Evolutionary conservation across 2,329 filamentous ascomycete species (phyloP).

Genomic region (Pseudopyrenochaeta lycopersici): DNA sequence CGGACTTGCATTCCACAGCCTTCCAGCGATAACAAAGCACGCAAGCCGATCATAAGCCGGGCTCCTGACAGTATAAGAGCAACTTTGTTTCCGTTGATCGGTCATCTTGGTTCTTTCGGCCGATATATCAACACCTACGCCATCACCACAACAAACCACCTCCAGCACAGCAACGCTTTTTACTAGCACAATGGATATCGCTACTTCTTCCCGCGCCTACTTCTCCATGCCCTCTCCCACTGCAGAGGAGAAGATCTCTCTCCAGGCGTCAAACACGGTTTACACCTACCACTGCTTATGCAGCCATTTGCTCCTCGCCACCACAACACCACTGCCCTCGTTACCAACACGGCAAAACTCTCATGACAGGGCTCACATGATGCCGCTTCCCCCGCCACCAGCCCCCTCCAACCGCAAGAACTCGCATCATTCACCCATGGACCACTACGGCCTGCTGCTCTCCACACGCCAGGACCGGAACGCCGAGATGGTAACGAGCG

Average conservation of each 20-base stretch:
- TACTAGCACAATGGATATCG: conserved; percentile 41
- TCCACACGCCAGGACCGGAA: conserved; percentile 59
- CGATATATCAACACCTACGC: conserved; percentile 7
- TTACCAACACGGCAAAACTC: conserved; percentile 62
- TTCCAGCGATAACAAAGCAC: conserved; percentile 11
- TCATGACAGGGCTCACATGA: conserved; percentile 65
- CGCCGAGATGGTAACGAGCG: conserved; percentile 61
- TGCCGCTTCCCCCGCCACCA: conserved; percentile 58
- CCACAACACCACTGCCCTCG: conserved; percentile 60
- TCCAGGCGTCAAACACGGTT: conserved; percentile 49
- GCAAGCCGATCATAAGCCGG: conserved; percentile 20
- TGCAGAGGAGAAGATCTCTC: conserved; percentile 41
- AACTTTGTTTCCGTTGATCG: background rate
- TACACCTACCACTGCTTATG: conserved; percentile 73
- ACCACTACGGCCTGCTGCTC: conserved; percentile 62
- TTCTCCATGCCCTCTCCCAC: conserved; percentile 45
- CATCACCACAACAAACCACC: conserved; percentile 2
- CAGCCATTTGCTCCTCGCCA: conserved; percentile 70
- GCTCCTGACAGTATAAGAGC: conserved; percentile 3
- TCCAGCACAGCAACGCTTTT: too few relatives aligned
- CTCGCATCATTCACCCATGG: conserved; percentile 15
- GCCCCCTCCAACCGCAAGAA: conserved; percentile 18
- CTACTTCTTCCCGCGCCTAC: conserved; percentile 40
- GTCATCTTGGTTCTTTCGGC: background rate
- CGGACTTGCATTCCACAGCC: conserved; percentile 14